These are phyloP conservation scores for Pseudogymnoascus sp. DNA, from an alignment of 2,329 filamentous ascomycete species.

Conservation along the genomic window DNA sequence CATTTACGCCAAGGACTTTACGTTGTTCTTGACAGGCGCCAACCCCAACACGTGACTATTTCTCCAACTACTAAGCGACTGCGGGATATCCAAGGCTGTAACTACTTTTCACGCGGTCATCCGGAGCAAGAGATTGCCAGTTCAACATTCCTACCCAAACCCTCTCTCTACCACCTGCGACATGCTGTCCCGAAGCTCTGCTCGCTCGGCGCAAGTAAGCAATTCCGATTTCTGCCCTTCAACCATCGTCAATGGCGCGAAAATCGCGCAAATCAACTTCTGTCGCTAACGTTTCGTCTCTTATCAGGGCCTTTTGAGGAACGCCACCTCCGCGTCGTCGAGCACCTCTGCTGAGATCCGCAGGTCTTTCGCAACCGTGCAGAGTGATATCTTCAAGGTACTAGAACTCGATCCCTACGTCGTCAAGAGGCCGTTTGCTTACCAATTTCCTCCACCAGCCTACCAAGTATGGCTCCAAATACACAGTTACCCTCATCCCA, in stretches of 20 bases:
- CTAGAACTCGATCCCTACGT: background rate
- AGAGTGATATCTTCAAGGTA: conserved; percentile 90
- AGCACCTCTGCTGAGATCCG: conserved; percentile 11
- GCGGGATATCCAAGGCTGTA: conserved; percentile 4
- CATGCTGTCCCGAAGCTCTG: conserved; percentile 29
- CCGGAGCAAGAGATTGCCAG: conserved; percentile 5
- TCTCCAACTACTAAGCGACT: conserved; percentile 2
- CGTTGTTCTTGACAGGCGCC: background rate
- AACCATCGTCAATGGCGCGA: conserved; percentile 20
- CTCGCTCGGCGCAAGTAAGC: conserved; percentile 39
- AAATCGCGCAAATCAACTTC: conserved; percentile 1
- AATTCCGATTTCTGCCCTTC: background rate
- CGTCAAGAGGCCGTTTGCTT: background rate
- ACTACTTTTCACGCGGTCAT: conserved; percentile 5
- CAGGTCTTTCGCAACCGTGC: conserved; percentile 63
- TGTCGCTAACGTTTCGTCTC: conserved; percentile 15
- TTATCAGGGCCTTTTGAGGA: conserved; percentile 30
- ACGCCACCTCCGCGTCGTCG: conserved; percentile 23
- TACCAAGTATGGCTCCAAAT: conserved; percentile 94
- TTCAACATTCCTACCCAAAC: conserved; percentile 20
- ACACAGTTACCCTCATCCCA: conserved; percentile 96
- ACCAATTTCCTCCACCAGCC: conserved; percentile 48
- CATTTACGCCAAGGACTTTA: background rate
- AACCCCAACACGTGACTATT: background rate
- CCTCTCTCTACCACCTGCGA: conserved; percentile 14